phyloP scores from a whole-genome alignment of 305 asterid genomes.

The Fraxinus albicans region DNA sequence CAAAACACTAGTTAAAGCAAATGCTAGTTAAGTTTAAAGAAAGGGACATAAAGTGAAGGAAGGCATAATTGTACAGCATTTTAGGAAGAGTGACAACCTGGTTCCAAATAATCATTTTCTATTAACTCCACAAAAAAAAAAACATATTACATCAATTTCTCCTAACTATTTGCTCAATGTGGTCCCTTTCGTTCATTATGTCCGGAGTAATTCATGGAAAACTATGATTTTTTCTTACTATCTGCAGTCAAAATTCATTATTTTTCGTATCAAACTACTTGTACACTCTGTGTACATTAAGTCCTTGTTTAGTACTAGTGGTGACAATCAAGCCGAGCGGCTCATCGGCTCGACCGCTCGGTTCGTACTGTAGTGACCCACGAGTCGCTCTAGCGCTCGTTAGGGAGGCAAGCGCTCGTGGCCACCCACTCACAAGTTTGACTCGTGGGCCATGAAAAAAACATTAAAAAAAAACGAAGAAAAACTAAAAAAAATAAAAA shows the following conservation, averaged over 20 bases:
- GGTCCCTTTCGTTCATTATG: slow-evolving; percentile 45
- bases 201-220: slow-evolving; percentile 54
- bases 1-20: slow-evolving; percentile 37
- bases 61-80: slow-evolving; percentile 37
- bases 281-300: too few species aligned
- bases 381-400: too few species aligned
- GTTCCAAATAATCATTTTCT: slow-evolving; percentile 30
- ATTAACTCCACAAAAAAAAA: slow-evolving; percentile 21
- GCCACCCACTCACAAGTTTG: too few species aligned
- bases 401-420: too few species aligned
- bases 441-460: too few species aligned
- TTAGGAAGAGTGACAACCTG: slow-evolving; percentile 49
- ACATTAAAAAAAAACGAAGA: too few species aligned
- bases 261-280: too few species aligned
- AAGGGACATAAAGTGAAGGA: slow-evolving; percentile 41
- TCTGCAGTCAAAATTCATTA: slow-evolving; percentile 18
- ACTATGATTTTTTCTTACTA: slow-evolving; percentile 2
- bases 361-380: too few species aligned
- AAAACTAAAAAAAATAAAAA: too few species aligned
- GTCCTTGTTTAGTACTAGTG: too few species aligned
- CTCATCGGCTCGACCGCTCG: too few species aligned
- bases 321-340: too few species aligned
- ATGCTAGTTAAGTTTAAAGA: slow-evolving; percentile 38
- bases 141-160: slow-evolving; percentile 47
- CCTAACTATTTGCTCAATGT: slow-evolving; percentile 31